Conservation (phyloP, 306 rosid genomes). For the Mucuna pruriens region DNA sequence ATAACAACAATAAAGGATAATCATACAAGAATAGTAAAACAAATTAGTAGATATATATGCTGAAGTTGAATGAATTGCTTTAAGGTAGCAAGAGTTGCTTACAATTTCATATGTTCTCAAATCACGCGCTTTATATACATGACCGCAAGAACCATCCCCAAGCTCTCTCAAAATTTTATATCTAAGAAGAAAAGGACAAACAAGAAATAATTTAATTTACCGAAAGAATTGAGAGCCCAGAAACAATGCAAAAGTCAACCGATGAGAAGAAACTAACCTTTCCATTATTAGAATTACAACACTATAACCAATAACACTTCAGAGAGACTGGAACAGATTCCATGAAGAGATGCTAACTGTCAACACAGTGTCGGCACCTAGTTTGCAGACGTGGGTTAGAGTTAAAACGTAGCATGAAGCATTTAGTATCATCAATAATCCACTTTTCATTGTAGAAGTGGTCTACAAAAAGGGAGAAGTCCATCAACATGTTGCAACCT, state of each 20-base stretch:
- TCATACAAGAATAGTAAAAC: constrained; percentile 25
- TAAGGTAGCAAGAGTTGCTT: constrained; percentile 43
- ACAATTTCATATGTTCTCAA: constrained; percentile 72
- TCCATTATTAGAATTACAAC: constrained; percentile 65
- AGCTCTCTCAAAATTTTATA: constrained; percentile 83
- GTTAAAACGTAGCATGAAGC: constrained; percentile 53
- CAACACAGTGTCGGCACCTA: constrained; percentile 56
- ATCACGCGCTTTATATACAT: constrained; percentile 85
- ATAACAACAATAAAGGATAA: constrained; percentile 14
- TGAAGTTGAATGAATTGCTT: constrained; percentile 25
- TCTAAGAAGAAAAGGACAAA: constrained; percentile 42
- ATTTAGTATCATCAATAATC: constrained; percentile 51
- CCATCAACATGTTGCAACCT: constrained; percentile 59
- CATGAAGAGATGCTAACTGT: constrained; percentile 65
- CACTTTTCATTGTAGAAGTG: constrained; percentile 53
- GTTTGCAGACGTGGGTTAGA: constrained; percentile 45
- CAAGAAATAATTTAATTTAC: constrained; percentile 10
- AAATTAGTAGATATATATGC: constrained; percentile 10
- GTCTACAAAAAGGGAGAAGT: constrained; percentile 44
- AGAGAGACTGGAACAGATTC: constrained; percentile 61
- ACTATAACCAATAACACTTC: constrained; percentile 52
- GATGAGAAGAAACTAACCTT: constrained; percentile 55
- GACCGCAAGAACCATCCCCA: constrained; percentile 92
- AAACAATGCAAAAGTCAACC: constrained; percentile 10
- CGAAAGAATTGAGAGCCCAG: constrained; percentile 29